These are phyloP conservation scores for Erodium texanum DNA, from an alignment of 441 rosid species.

Conservation along the genomic window DNA sequence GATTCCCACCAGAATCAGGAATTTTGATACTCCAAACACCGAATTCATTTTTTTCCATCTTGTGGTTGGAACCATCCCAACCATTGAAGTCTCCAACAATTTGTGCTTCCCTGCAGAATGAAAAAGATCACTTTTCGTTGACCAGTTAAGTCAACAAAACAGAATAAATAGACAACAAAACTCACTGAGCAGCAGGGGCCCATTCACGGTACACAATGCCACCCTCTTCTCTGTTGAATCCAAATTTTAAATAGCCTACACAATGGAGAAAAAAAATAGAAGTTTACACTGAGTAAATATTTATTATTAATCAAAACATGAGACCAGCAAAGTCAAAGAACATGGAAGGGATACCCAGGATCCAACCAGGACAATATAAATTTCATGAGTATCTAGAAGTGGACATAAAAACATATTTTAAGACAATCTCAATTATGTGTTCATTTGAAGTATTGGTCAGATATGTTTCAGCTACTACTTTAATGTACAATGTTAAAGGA, in stretches of 20 bases:
- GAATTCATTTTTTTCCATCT: conserved; percentile 62
- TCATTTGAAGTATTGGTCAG: conserved; percentile 1
- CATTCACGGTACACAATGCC: conserved; percentile 66
- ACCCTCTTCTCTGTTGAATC: conserved; percentile 58
- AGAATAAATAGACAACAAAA: conserved; percentile 6
- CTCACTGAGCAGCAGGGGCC: conserved; percentile 90
- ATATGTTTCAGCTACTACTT: conserved; percentile 4
- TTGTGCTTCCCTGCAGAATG: conserved; percentile 60
- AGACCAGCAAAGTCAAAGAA: conserved; percentile 2
- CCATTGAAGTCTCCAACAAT: conserved; percentile 75
- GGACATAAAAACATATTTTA: background rate
- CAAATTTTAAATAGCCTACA: conserved; percentile 65
- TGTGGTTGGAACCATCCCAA: conserved; percentile 72
- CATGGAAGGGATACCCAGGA: conserved; percentile 7
- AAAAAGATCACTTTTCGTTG: conserved; percentile 13
- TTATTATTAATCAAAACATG: conserved; percentile 4
- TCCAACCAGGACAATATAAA: conserved; percentile 10
- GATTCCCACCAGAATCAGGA: conserved; percentile 46
- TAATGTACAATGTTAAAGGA: background rate
- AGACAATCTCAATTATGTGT: background rate
- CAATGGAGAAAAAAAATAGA: conserved; percentile 14
- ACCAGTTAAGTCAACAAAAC: conserved; percentile 16
- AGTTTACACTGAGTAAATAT: background rate
- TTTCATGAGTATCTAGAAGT: conserved; percentile 3
- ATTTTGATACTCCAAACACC: conserved; percentile 73